phyloP scores from a whole-genome alignment of 2,329 filamentous ascomycete species.

The Fusarium metavorans region DNA sequence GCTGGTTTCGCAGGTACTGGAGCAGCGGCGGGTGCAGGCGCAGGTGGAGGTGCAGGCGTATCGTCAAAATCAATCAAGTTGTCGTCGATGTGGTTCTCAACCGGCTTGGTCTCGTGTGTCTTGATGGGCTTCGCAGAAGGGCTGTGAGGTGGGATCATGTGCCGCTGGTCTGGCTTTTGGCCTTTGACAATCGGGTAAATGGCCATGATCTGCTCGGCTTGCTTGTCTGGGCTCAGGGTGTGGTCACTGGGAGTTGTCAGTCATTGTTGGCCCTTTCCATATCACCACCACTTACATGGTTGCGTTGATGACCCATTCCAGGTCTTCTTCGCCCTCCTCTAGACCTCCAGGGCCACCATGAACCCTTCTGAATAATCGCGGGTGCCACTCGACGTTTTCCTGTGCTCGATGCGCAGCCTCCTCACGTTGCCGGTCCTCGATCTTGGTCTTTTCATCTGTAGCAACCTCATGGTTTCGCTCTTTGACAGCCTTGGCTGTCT shows the following conservation, averaged over 20 bases:
- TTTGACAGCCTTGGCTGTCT: conserved; percentile 84
- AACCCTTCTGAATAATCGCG: conserved; percentile 84
- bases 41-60: conserved; percentile 10
- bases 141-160: conserved; percentile 65
- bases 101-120: conserved; percentile 27
- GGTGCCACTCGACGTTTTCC: conserved; percentile 87
- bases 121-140: conserved; percentile 25
- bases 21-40: neutral
- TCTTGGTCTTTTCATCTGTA: conserved; percentile 95
- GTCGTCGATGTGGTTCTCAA: conserved; percentile 37
- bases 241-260: conserved; percentile 46
- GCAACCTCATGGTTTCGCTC: conserved; percentile 88
- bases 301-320: conserved; percentile 96
- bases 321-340: conserved; percentile 86
- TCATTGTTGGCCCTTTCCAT: neutral
- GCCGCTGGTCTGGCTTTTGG: conserved; percentile 70
- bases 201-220: conserved; percentile 84
- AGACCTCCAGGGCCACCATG: conserved; percentile 75
- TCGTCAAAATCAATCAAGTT: conserved; percentile 71
- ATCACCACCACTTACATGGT: conserved; percentile 71
- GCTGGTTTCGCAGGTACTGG: conserved; percentile 2
- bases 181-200: conserved; percentile 88
- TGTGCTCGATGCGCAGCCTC: conserved; percentile 85
- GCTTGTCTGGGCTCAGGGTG: conserved; percentile 71
- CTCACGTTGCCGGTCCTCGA: conserved; percentile 91